Conservation (phyloP, 768 basidiomycete species). For the Tricholoma furcatifolium region DNA sequence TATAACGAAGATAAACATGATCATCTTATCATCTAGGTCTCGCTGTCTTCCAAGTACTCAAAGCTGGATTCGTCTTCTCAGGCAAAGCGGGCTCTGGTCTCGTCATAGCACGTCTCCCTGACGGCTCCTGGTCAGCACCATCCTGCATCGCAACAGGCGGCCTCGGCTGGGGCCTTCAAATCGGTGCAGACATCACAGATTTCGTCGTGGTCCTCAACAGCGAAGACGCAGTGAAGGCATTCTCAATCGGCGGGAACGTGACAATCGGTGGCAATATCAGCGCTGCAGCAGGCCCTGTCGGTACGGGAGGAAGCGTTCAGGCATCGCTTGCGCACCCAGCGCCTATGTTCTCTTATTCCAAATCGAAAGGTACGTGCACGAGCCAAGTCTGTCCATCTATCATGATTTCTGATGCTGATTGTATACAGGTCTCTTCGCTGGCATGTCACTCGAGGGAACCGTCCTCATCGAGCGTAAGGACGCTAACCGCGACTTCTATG, state of each 20-base stretch:
- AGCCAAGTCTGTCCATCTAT: neutral
- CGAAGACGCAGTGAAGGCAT: constrained; percentile 93
- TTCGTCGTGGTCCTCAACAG: constrained; percentile 97
- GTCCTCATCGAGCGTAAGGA: constrained; percentile 94
- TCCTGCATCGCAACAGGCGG: constrained; percentile 97
- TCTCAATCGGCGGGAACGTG: constrained; percentile 93
- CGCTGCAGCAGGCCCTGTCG: constrained; percentile 89
- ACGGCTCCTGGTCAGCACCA: constrained; percentile 96
- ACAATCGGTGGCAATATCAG: constrained; percentile 91
- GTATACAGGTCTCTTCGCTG: constrained; percentile 82
- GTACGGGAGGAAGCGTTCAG: constrained; percentile 89
- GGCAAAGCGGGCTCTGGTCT: constrained; percentile 93
- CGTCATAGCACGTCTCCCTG: constrained; percentile 88
- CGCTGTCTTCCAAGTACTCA: constrained; percentile 91
- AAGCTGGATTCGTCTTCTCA: constrained; percentile 93
- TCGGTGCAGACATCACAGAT: constrained; percentile 93
- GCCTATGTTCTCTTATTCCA: constrained; percentile 97
- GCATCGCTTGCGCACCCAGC: constrained; percentile 88
- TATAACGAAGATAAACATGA: neutral
- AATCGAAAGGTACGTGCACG: constrained; percentile 75
- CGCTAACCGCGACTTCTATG: constrained; percentile 95
- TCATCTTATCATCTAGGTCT: constrained; percentile 53
- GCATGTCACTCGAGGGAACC: constrained; percentile 92
- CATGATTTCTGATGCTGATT: neutral
- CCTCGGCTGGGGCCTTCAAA: constrained; percentile 92